Conservation (phyloP, 345 rosid species). For the Lenwebbia sp. region DNA sequence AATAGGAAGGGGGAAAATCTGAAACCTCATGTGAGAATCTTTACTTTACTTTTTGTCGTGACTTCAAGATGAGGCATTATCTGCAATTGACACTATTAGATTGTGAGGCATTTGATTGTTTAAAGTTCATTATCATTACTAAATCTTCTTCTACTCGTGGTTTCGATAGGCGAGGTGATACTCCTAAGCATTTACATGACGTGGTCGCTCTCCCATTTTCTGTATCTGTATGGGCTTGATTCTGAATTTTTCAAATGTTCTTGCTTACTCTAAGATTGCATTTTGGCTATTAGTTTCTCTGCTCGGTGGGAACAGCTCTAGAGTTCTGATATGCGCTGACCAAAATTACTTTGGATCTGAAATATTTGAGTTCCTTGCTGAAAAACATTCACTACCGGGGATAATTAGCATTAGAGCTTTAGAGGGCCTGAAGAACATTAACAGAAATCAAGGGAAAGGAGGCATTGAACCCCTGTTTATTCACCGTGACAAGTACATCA, state of each 20-base stretch:
- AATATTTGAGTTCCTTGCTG: not conserved
- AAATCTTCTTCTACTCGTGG: not conserved
- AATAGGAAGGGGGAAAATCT: not conserved
- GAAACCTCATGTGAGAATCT: not conserved
- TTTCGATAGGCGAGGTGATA: not conserved
- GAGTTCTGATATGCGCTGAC: not conserved
- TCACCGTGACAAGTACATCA: not conserved
- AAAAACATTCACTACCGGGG: not conserved
- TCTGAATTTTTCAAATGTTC: not conserved
- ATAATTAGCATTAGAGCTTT: not conserved
- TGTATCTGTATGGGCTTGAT: not conserved
- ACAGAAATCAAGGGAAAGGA: not conserved
- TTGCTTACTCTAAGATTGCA: not conserved
- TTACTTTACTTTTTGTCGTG: not conserved
- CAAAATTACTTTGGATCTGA: not conserved
- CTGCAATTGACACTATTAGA: not conserved
- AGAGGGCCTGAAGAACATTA: no score
- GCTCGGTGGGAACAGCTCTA: not conserved
- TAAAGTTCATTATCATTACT: not conserved
- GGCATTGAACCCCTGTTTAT: not conserved
- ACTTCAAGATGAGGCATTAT: not conserved
- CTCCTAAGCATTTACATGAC: not conserved
- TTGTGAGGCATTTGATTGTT: not conserved
- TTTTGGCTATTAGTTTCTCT: not conserved
- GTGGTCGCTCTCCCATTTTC: not conserved